Evolutionary conservation across 2,329 filamentous ascomycete species (phyloP), one percentile per base, ranked within the genome.

Genomic region (Drechmeria coniospora): DNA sequence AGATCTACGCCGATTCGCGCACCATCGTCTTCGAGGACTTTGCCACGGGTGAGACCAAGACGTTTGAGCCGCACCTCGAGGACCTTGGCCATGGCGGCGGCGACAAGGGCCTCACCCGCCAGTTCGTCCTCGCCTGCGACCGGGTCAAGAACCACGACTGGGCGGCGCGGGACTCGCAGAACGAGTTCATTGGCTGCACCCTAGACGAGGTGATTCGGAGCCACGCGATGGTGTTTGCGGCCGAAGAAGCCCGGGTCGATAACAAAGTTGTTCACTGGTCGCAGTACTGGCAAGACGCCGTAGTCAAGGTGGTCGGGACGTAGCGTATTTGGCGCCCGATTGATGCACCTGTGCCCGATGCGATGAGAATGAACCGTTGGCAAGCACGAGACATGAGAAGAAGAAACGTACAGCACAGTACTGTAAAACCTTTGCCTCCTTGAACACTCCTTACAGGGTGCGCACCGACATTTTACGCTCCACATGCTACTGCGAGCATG

Each of bases 151-250:
- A 74, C 35, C 62, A 71, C 33, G 68, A 63, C 0, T 72, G 75
- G 69, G 53, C 59, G 16, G 76, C 79, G 1, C 57, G 65, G 22
- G 65, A 66, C 35, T 86, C 86, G 2, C 87, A 95, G 61, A 61
- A 63, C 32, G 61, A 74, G 43, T 72, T 76, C 46, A 61, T 95
- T 15, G 84, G 83, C 0, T 92, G 82, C 52, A 79, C 77, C 9
- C 56, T 93, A 6, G 82, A 93, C 31, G 90, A 95, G 45, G 72
- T 79, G 2, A 65, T 95, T n/a, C 65, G 79, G 26, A 92, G 83
- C 44, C 90, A 95, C 55, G 86, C 80, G 2, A 69, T 90, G 54
- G 87, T 94, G 0, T 98, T 94, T 59, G 86, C 83, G 15, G 90
- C 87, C 0, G 90, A 95, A 54, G 79, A 92, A 42, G 83, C 87